Evolutionary conservation across 1,139 yeast genomes (phyloP).

Genomic region (Suzukiozyma palmioleophila): DNA sequence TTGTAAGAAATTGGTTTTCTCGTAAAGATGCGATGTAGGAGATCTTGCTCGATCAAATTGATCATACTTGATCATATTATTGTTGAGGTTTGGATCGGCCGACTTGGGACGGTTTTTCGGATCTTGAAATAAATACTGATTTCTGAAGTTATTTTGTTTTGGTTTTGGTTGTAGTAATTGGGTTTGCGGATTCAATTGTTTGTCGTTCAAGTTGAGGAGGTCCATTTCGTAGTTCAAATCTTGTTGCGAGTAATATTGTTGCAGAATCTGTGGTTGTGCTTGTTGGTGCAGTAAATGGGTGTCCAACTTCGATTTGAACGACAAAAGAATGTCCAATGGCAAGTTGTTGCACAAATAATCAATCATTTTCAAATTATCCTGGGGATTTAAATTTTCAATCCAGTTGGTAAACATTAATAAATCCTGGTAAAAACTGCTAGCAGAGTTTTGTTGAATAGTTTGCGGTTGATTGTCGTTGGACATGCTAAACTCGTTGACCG

Average conservation of each 20-base stretch:
- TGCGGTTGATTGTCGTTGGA: conserved; percentile 8
- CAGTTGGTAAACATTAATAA: conserved; percentile 54
- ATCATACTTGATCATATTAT: conserved; percentile 5
- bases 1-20: conserved; percentile 43
- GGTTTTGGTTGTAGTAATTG: conserved; percentile 39
- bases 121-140: conserved; percentile 25
- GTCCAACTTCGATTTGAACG: conserved; percentile 40
- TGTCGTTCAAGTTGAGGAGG: conserved; percentile 2
- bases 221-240: conserved; percentile 4
- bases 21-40: conserved; percentile 43
- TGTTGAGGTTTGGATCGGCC: conserved; percentile 33
- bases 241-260: conserved; percentile 1
- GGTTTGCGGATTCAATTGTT: conserved; percentile 4
- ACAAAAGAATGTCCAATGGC: conserved; percentile 45
- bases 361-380: conserved; percentile 55
- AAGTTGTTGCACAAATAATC: conserved; percentile 52
- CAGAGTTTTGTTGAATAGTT: conserved; percentile 1
- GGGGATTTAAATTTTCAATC: conserved; percentile 53
- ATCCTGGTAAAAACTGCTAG: conserved; percentile 30
- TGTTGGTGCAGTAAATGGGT: conserved; percentile 18
- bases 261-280: conserved; percentile 11
- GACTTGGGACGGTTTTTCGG: conserved; percentile 38
- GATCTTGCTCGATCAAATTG: conserved; percentile 35
- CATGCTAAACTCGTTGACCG: conserved; percentile 39
- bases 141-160: conserved; percentile 23